Base-by-base conservation (phyloP, 2,329 filamentous ascomycete species). In the Microdochium trichocladiopsis region DNA sequence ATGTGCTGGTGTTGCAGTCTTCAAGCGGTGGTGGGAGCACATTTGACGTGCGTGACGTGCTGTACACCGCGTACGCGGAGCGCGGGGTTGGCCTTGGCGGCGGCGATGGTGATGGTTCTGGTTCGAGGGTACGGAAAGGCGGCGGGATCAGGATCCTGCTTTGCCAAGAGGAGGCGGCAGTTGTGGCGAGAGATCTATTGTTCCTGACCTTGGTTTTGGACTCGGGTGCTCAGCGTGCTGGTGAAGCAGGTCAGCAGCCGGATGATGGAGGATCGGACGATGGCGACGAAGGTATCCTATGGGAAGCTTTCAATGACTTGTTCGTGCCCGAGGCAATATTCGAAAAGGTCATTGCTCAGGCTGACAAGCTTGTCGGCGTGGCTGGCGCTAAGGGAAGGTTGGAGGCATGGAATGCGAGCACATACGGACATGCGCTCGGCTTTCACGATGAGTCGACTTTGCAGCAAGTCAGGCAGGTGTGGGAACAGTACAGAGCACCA, bases 21-120 rank as follows among this genome's bases (percentile, higher is more conserved):
- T 8, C 41, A 6, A 16, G 36, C 36, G n/a, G 36, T 16, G 18
- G 12, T 18, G 18, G 12, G 6, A 45, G 18, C 41, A 45, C 77
- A 52, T 78, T 79, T 11, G 82, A 85, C 64, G 65, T 76, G 45
- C 72, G 79, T 12, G 78, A 79, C 55, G 70, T 85, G 25, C 64
- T 85, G 1, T 84, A 75, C 58, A 82, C 80, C 0, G 60, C 69
- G 1, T 78, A 76, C 55, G 61, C 63, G 1, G 69, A 80, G 49
- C 57, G 59, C 36, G 68, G 63, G 1, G 56, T 73, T 25, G 63
- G 28, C 14, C 8, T 8, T 31, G 14, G 28, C 14, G 28, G 28
- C 14, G 28, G 28, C 28, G 28, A 14, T 8, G 28, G 28, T 14
- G 28, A 31, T 8, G 28, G 28, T 8, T 8, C 8, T 31, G 8